phyloP scores from a whole-genome alignment of 2,329 filamentous ascomycete genomes.

The Colletotrichum gloeosporioides region DNA sequence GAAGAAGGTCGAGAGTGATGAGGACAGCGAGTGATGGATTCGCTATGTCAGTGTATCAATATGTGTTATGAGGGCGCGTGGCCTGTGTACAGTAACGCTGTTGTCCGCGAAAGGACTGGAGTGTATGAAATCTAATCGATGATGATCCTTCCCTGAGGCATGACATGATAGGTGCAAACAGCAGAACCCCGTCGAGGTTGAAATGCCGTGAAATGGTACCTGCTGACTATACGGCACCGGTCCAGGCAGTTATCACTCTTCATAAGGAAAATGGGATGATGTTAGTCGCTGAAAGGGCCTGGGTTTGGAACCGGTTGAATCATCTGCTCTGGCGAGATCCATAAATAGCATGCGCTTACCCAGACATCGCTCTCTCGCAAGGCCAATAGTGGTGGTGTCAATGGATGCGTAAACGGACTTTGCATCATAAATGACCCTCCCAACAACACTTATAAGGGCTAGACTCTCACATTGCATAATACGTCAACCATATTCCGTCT shows the following conservation, averaged over 20 bases:
- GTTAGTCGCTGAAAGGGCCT: not conserved
- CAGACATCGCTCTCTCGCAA: not conserved
- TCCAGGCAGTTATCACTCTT: not conserved
- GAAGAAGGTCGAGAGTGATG: constrained; percentile 37
- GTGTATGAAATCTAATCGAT: not conserved
- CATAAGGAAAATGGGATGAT: not conserved
- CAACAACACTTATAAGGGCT: not conserved
- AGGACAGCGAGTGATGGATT: constrained; percentile 33
- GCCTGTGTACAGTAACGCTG: not conserved
- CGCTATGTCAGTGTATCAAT: constrained; percentile 4
- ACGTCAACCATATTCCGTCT: not conserved
- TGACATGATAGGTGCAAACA: not conserved
- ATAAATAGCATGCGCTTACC: not conserved
- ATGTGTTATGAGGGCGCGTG: not conserved
- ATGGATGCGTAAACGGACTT: not conserved
- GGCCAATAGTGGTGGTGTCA: not conserved
- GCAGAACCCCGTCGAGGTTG: accelerated
- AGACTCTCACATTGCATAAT: not conserved
- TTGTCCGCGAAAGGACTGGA: not conserved
- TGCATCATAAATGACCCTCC: not conserved
- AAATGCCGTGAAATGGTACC: not conserved
- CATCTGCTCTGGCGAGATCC: too few species aligned
- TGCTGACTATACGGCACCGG: not conserved
- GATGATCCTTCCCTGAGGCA: not conserved
- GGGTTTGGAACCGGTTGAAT: too few species aligned